These are phyloP conservation scores for Exserohilum rostratum DNA, from an alignment of 2,329 filamentous ascomycete species.

Conservation along the genomic window DNA sequence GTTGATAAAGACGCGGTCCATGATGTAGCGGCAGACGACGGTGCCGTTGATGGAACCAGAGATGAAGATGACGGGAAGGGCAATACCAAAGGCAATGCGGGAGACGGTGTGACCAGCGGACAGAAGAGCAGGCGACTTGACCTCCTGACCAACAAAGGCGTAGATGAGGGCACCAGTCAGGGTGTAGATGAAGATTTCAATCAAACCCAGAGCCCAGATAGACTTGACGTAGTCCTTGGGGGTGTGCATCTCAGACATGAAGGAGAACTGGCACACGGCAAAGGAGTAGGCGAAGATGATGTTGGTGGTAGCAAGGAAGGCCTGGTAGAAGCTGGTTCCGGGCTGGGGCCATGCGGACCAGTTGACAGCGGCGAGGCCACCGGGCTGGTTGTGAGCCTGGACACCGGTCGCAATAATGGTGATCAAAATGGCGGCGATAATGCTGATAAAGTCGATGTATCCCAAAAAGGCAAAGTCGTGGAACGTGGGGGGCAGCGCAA, in stretches of 20 bases:
- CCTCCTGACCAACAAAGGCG: constrained; percentile 66
- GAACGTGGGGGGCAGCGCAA: constrained; percentile 68
- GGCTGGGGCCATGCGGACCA: constrained; percentile 44
- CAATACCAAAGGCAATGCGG: constrained; percentile 75
- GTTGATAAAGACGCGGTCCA: constrained; percentile 66
- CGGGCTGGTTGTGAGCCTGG: constrained; percentile 39
- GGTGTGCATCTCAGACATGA: constrained; percentile 70
- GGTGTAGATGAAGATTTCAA: constrained; percentile 67
- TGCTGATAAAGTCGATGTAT: constrained; percentile 65
- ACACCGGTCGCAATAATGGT: constrained; percentile 71
- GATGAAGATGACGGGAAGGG: constrained; percentile 74
- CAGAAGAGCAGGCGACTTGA: constrained; percentile 69
- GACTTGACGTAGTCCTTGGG: constrained; percentile 67
- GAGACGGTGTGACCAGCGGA: constrained; percentile 64
- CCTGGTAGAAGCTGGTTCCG: constrained; percentile 68
- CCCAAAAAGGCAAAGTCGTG: constrained; percentile 66
- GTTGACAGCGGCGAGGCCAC: constrained; percentile 33
- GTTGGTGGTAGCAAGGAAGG: constrained; percentile 51
- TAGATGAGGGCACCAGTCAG: constrained; percentile 73
- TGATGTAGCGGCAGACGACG: constrained; percentile 69
- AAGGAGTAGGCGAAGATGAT: constrained; percentile 51
- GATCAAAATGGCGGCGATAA: constrained; percentile 68
- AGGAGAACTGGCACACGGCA: constrained; percentile 71
- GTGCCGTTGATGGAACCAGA: constrained; percentile 74
- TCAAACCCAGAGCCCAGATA: constrained; percentile 62